A percentile compares a stretch with the other conserved stretches of the same genome.
Evolutionary conservation across 2,329 filamentous ascomycete species (phyloP).

Genomic region (Teratosphaeria viscida): DNA sequence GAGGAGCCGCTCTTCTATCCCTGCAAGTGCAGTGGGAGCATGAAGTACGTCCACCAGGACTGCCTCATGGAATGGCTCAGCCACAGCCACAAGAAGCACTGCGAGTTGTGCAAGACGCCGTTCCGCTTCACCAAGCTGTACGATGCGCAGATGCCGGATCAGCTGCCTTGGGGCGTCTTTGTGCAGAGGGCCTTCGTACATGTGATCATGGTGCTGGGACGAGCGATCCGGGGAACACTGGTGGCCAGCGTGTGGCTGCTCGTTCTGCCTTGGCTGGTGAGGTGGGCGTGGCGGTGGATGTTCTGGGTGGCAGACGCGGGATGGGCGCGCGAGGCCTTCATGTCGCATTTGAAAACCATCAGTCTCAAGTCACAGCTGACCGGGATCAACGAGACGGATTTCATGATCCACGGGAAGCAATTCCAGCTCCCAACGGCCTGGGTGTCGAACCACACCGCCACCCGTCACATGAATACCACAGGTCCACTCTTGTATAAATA

Average conservation of each 20-base stretch:
- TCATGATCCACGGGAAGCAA: background rate
- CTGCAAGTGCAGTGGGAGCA: constrained; percentile 97
- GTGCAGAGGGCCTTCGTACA: constrained; percentile 67
- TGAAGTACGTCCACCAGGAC: constrained; percentile 96
- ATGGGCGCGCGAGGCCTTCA: constrained; percentile 39
- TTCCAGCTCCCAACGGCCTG: background rate
- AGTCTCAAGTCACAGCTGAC: background rate
- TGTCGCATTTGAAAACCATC: constrained; percentile 10
- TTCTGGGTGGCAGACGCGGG: constrained; percentile 89
- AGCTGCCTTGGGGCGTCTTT: constrained; percentile 72
- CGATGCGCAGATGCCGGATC: constrained; percentile 81
- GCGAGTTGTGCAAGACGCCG: constrained; percentile 96
- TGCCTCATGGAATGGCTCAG: constrained; percentile 98
- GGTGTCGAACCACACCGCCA: background rate
- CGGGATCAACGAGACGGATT: constrained; percentile 2
- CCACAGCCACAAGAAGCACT: constrained; percentile 98
- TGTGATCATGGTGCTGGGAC: constrained; percentile 34
- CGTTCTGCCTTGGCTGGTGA: constrained; percentile 80
- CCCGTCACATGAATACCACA: background rate
- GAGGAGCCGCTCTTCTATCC: constrained; percentile 90
- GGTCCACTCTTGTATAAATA: background rate
- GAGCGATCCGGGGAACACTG: constrained; percentile 51
- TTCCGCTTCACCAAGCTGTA: constrained; percentile 98
- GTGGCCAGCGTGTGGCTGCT: constrained; percentile 83
- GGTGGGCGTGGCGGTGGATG: constrained; percentile 81